phyloP scores from a whole-genome alignment of 768 basidiomycete genomes.

The Hortiboletus campestris region DNA sequence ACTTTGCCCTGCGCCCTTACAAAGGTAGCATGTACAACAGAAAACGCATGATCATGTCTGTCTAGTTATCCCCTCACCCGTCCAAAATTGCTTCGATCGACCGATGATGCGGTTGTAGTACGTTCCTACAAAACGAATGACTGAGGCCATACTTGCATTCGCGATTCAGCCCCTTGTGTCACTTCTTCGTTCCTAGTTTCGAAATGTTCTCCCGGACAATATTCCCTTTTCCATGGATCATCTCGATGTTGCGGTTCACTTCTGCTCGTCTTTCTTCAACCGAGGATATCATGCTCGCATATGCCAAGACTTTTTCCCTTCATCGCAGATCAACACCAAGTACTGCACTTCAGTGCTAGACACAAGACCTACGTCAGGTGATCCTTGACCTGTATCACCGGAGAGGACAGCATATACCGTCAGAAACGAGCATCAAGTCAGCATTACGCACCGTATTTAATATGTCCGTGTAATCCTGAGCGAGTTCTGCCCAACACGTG shows the following conservation, averaged over 20 bases:
- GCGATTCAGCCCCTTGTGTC: not conserved
- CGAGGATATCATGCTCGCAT: constrained; percentile 17
- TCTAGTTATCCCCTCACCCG: not conserved
- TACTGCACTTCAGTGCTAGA: not conserved
- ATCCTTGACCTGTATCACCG: constrained; percentile 25
- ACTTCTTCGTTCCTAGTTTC: constrained; percentile 17
- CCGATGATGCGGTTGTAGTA: not conserved
- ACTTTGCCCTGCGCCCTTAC: not conserved
- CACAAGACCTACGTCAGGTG: constrained; percentile 22
- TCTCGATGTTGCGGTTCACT: constrained; percentile 19
- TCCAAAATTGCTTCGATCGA: not conserved
- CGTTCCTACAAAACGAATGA: not conserved
- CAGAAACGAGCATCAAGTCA: not conserved
- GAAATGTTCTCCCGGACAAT: constrained; percentile 24
- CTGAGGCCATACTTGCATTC: not conserved
- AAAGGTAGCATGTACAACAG: not conserved
- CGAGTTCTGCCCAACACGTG: constrained; percentile 17
- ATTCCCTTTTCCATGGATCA: constrained; percentile 14
- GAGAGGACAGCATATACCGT: not conserved
- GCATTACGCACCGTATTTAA: constrained; percentile 20
- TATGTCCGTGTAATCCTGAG: constrained; percentile 16
- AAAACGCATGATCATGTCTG: not conserved
- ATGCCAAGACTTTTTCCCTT: constrained; percentile 24
- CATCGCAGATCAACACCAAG: constrained; percentile 6
- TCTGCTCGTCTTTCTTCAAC: constrained; percentile 22